Percentiles rank a stretch among this genome's conserved stretches.
Evolutionary conservation across 2,329 filamentous ascomycete genomes (phyloP).

Genomic region (Microcyclosporella mali): DNA sequence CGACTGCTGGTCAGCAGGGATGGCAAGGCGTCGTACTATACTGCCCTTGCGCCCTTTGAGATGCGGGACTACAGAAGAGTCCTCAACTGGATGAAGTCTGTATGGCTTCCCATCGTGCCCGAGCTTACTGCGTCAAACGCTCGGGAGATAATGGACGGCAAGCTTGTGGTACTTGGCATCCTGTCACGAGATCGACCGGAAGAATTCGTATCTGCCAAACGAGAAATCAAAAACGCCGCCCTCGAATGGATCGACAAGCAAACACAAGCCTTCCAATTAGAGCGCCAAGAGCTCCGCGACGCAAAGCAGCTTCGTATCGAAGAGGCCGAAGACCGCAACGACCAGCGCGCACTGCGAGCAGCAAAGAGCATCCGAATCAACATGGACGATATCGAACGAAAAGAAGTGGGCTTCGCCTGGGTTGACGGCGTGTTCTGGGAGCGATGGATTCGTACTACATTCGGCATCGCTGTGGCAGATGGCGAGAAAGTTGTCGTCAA

Average conservation of each 20-base stretch:
- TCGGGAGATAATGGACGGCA: constrained; percentile 88
- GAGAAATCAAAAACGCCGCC: constrained; percentile 91
- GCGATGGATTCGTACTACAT: constrained; percentile 90
- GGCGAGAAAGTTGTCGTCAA: constrained; percentile 94
- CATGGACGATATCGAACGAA: constrained; percentile 79
- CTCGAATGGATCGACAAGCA: constrained; percentile 98
- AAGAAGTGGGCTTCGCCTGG: constrained; percentile 93
- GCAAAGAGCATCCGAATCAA: constrained; percentile 90
- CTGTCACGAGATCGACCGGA: constrained; percentile 73
- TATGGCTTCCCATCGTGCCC: constrained; percentile 93
- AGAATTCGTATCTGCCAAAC: constrained; percentile 69
- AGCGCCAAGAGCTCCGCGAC: constrained; percentile 87
- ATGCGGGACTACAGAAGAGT: constrained; percentile 84
- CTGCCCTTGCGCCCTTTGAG: constrained; percentile 75
- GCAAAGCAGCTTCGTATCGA: constrained; percentile 93
- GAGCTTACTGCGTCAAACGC: constrained; percentile 89
- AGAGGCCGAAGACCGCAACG: constrained; percentile 87
- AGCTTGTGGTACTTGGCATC: constrained; percentile 88
- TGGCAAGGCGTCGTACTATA: constrained; percentile 84
- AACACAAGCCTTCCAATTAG: constrained; percentile 81
- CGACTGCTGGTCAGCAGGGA: constrained; percentile 82
- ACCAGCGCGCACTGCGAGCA: constrained; percentile 75
- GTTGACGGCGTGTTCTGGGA: constrained; percentile 97
- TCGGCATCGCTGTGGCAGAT: constrained; percentile 79
- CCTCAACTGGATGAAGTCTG: constrained; percentile 87